These are phyloP conservation scores for Cytauxzoon felis DNA, from an alignment of 169 alveolate genomes.

Conservation along the genomic window DNA sequence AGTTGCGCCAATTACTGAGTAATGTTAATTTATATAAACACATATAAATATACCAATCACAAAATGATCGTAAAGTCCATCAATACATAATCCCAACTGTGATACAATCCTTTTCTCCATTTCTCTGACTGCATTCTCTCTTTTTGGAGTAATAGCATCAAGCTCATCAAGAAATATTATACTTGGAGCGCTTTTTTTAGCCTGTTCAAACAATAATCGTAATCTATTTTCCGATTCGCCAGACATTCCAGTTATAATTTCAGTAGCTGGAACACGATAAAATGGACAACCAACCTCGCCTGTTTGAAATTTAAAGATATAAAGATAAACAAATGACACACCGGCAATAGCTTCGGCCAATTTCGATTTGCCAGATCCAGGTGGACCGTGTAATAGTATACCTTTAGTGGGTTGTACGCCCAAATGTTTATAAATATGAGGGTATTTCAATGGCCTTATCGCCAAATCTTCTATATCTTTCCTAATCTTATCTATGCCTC, in stretches of 20 bases:
- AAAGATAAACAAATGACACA: conserved; percentile 45
- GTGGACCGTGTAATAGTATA: conserved; percentile 93
- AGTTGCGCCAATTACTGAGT: conserved; percentile 95
- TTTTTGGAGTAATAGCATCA: conserved; percentile 86
- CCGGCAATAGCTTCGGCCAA: conserved; percentile 95
- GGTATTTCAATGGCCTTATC: conserved; percentile 65
- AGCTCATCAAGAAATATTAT: conserved; percentile 76
- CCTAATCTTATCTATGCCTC: conserved; percentile 70
- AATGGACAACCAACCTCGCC: conserved; percentile 76
- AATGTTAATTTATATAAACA: background rate
- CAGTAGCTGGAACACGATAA: conserved; percentile 70
- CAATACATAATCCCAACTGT: conserved; percentile 88
- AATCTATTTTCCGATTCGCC: conserved; percentile 92
- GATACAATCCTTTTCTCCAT: conserved; percentile 93
- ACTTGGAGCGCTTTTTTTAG: conserved; percentile 84
- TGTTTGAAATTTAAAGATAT: background rate
- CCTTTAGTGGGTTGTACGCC: conserved; percentile 90
- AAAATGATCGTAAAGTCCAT: conserved; percentile 73
- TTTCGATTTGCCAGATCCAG: conserved; percentile 95
- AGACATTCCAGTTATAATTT: conserved; percentile 84
- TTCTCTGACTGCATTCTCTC: conserved; percentile 84
- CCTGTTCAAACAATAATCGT: conserved; percentile 85
- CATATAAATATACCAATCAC: conserved; percentile 50
- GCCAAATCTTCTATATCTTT: conserved; percentile 71
- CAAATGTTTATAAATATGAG: conserved; percentile 84